A percentile compares a stretch with the other conserved stretches of the same genome.
phyloP scores from a whole-genome alignment of 495 filamentous ascomycete genomes.

The Hyaloscypha finlandica region DNA sequence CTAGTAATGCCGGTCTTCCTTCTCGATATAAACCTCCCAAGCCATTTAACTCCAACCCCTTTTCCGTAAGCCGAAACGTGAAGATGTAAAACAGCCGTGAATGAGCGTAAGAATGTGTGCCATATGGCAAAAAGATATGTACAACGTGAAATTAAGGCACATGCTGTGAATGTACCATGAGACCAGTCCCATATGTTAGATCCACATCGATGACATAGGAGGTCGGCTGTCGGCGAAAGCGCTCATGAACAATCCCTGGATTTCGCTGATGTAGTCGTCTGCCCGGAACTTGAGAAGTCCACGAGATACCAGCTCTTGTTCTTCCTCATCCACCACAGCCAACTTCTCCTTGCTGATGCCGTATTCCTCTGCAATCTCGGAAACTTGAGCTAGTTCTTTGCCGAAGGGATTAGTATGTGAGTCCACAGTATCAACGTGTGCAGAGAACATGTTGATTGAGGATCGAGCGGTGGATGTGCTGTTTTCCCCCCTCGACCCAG shows the following conservation, averaged over 20 bases:
- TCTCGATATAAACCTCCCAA: neutral
- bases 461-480: slow-evolving; percentile 30
- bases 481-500: slow-evolving; percentile 36
- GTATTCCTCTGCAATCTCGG: slow-evolving; percentile 86
- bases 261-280: slow-evolving; percentile 82
- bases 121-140: slow-evolving; percentile 7
- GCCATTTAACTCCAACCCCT: slow-evolving; percentile 10
- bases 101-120: slow-evolving; percentile 9
- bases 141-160: neutral
- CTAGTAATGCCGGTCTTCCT: neutral
- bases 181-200: slow-evolving; percentile 31
- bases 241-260: slow-evolving; percentile 63
- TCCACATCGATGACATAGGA: slow-evolving; percentile 33
- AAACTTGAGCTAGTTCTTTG: slow-evolving; percentile 71
- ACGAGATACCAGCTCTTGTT: slow-evolving; percentile 60
- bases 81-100: slow-evolving; percentile 11
- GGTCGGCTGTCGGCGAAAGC: slow-evolving; percentile 42
- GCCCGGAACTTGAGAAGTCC: slow-evolving; percentile 76
- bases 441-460: slow-evolving; percentile 33
- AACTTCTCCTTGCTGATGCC: slow-evolving; percentile 57
- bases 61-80: slow-evolving; percentile 3
- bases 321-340: slow-evolving; percentile 71
- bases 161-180: slow-evolving; percentile 2
- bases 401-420: slow-evolving; percentile 55
- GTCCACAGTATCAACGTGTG: slow-evolving; percentile 23